Evolutionary conservation across 768 basidiomycete genomes (phyloP), one percentile per base, ranked within the genome.

Genomic region (Naganishia vishniacii): DNA sequence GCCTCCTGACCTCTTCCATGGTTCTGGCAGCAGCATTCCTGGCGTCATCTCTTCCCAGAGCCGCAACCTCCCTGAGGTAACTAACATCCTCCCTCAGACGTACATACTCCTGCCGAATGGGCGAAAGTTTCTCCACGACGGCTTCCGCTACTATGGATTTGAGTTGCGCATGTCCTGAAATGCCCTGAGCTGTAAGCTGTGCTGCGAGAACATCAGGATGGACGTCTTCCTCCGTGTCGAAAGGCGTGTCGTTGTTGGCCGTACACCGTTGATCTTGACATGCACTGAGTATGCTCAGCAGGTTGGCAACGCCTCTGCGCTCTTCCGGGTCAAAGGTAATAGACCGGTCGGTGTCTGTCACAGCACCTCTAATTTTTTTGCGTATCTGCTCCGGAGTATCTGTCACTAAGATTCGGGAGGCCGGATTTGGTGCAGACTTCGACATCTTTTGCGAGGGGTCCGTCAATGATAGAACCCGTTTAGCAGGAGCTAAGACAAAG

Each of bases 371-470:
- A 62, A 97, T 82, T 75, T 94, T 95, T 26, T 81, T 72, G 48
- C 75, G 73, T 47, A 94, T 89, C 71, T 83, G 77, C 0, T 78
- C 69, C 11, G 82, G 74, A 0, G 83, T 77, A 73, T 97, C 93
- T 26, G 88, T 93, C 41, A 98, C 81, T 61, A 90, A 82, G 72
- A 97, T 91, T 26, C 92, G 87, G 0, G 91, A 93, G 16, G 83
- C 77, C 0, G 83, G 64, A 73, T 89, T 85, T 0, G 86, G 86
- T 0, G 90, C 82, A 0, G 93, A 97, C 76, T 97, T 97, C 37
- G 93, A 95, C 92, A 98, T 98, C 75, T 97, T 98, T 3, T 86
- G 83, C 0, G 81, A 80, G 0, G 91, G 89, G 73, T 92, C 88
- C 63, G 84, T 85, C 18, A 98, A 84, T 1, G 91, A 93, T 26